Evolutionary conservation across 2,329 filamentous ascomycete species (phyloP).

Genomic region (Diaporthe nobilis): DNA sequence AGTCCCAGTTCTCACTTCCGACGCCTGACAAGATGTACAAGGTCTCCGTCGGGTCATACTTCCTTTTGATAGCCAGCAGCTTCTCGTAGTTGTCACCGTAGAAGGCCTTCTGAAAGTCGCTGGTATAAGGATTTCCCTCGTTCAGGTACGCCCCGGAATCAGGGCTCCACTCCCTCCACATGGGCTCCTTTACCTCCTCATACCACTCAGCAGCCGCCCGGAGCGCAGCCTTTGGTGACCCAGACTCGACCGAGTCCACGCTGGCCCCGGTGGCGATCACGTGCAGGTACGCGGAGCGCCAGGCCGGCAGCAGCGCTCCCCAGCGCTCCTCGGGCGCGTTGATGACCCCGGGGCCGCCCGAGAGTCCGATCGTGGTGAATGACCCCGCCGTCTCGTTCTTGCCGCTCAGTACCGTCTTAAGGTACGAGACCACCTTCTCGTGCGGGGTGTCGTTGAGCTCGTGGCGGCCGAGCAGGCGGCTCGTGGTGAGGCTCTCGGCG

Average conservation of each 20-base stretch:
- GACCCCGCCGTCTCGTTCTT: slow-evolving; percentile 1
- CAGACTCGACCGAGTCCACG: not conserved
- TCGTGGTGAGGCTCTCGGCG: slow-evolving; percentile 30
- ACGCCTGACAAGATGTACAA: slow-evolving; percentile 42
- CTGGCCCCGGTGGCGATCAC: slow-evolving; percentile 10
- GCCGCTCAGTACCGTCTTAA: slow-evolving; percentile 22
- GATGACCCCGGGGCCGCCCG: slow-evolving; percentile 37
- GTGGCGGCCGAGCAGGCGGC: slow-evolving; percentile 41
- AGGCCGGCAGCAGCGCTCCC: slow-evolving; percentile 36
- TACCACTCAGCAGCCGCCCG: slow-evolving; percentile 30
- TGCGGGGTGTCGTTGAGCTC: slow-evolving; percentile 37
- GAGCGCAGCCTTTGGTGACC: slow-evolving; percentile 15
- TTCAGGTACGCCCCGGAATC: slow-evolving; percentile 49
- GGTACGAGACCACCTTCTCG: slow-evolving; percentile 32
- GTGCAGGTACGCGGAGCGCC: slow-evolving; percentile 38
- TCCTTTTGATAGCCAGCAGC: slow-evolving; percentile 44
- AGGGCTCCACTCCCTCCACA: slow-evolving; percentile 39
- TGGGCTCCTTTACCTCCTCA: slow-evolving; percentile 28
- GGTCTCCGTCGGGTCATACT: slow-evolving; percentile 45
- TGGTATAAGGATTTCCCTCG: slow-evolving; percentile 47
- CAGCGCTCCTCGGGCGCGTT: slow-evolving; percentile 31
- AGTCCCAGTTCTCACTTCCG: slow-evolving; percentile 42
- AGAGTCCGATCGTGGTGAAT: slow-evolving; percentile 41
- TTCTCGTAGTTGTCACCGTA: slow-evolving; percentile 45
- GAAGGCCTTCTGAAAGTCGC: slow-evolving; percentile 41